Base-by-base conservation (phyloP, 306 rosid species). In the Rosa multiflora region DNA sequence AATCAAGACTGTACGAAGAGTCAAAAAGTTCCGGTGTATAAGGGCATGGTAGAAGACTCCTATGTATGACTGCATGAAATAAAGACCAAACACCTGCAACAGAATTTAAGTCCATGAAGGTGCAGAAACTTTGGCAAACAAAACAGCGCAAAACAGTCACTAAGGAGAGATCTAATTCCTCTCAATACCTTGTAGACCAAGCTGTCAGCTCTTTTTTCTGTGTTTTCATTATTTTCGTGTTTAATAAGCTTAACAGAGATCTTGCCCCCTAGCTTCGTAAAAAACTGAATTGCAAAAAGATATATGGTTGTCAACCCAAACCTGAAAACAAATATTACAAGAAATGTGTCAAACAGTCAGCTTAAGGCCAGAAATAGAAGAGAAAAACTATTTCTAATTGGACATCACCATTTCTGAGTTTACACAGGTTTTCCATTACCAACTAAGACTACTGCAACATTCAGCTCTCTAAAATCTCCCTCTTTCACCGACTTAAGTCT, bases 11-110 rank as follows among this genome's bases (percentile, higher is more conserved):
- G 87, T 86, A 67, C 98, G 98, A 68, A 95, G 99, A 61, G 99
- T 93, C 67, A 74, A 48, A 80, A 95, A 91, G 83, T 92, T 93
- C 37, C 99, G 97, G 78, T 95, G 96, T 88, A 95, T 77, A 72
- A 93, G 86, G 72, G 98, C 99, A 67, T 95, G 98, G 83, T 95
- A 93, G 90, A 95, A 95, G 77, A 95, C 85, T 76, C 99, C 99
- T 80, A 95, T 95, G 79, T 95, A 95, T 39, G 99, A 87, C 83
- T 95, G 99, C 99, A 95, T 95, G 67, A 95, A 95, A 84, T 91
- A 95, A 55, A 95, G 93, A 78, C 98, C 99, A 89, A 93, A 95
- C 64, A 95, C 93, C 99, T 95, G 93, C 86, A 82, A 76, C 74
- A 80, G 76, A 77, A 81, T 79, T 43, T 51, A 58, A 69, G 53